Base-by-base conservation (phyloP, 768 basidiomycete species). In the Russula abietina region DNA sequence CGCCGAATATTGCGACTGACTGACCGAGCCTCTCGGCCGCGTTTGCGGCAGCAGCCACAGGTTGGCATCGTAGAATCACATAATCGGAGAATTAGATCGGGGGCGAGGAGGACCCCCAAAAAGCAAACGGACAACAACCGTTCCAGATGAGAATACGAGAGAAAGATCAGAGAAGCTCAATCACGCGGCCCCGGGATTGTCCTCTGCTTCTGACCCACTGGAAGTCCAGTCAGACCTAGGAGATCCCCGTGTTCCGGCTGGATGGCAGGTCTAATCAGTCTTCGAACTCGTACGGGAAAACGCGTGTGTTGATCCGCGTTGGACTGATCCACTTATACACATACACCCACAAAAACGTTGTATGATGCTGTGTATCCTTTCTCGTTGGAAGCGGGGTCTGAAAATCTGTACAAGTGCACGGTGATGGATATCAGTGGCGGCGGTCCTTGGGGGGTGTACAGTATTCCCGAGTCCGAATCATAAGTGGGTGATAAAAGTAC, bases 351-450 rank as follows among this genome's bases (percentile, higher is more conserved):
- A 12, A 1, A 38, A 17, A 36, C 36, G 50, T 45, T 41, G 48
- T 33, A 24, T 26, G 43, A 43, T 39, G 6, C 6, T 39, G 38
- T 39, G 38, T 39, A 10, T 22, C 38, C 22, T 17, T 57, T 28
- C 55, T 19, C 33, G 28, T 58, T 38, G 26, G 26, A 52, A 32
- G 56, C 24, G 46, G 50, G 45, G 28, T 17, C 32, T 46, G 57
- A 39, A 51, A 19, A 46, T 22, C 16, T 17, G 49, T 32, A 56
- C 14, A 14, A 8, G 14, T 22, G 19, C 19, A 16, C 43, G 33
- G 36, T 52, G 50, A 62, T 57, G 41, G 61, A 14, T 10, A 62
- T 62, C 56, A 46, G 41, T 51, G 39, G 61, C 46, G 61, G 55
- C 10, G n/a, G 22, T 12, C 1, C 45, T 22, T 6, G n/a, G n/a